Base-by-base conservation (phyloP, 2,329 filamentous ascomycete genomes). In the Penicillium sp. region DNA sequence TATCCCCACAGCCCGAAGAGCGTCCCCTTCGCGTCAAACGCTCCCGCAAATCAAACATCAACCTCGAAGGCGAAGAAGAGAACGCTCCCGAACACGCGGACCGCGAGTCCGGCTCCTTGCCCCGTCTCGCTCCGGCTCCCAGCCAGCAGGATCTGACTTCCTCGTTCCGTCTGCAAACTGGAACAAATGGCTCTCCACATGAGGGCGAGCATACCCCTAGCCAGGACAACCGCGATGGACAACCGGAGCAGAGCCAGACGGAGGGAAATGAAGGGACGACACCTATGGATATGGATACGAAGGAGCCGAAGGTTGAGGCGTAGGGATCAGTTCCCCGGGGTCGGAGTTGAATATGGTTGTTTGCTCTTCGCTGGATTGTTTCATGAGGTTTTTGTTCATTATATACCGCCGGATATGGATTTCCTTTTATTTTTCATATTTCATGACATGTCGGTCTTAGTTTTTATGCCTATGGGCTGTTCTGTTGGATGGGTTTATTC, bases 1-100 rank as follows among this genome's bases (percentile, higher is more conserved):
- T 13, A 12, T 29, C 10, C 15, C 10, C 9, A 23, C 10, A 76
- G 73, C 74, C 74, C 37, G 67, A 73, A 63, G 73, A 76, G 65
- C 67, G 74, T 42, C 74, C 74, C 6, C 68, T 75, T 39, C 71
- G 74, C 49, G 64, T 69, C 18, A 75, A 74, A 54, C 69, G 69
- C 52, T 71, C 66, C 40, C 69, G 70, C 39, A 72, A 71, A 53
- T 66, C 68, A 10, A 71, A 71, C 32, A 50, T 64, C 6, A 50
- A 61, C 7, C 51, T 58, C 5, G 58, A 58, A 5, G 62, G 59
- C 12, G 55, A 55, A n/a, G 61, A 64, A 9, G 63, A 58, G 35
- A 54, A 55, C 40, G 51, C 54, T 6, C 49, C 53, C 10, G 60
- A 66, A n/a, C 37, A 55, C 8, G 55, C 52, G 9, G 55, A 56